Conservation (phyloP, 2,329 filamentous ascomycete genomes). For the Calonectria pseudoturangicola region DNA sequence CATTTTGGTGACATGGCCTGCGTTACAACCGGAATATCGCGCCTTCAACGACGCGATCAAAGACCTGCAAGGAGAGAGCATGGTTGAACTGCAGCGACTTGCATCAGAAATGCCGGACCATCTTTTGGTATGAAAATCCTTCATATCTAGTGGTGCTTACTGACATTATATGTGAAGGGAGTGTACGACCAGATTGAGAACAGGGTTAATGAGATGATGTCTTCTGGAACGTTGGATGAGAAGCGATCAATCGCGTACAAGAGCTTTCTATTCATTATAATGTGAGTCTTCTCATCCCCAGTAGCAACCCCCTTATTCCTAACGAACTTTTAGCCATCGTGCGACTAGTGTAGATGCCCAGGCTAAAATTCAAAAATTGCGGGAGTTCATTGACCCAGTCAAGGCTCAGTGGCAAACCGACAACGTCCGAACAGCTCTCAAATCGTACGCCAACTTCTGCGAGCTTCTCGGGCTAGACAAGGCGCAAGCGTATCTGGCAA, state of each 20-base stretch:
- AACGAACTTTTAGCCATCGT: constrained; percentile 77
- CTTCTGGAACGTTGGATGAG: constrained; percentile 83
- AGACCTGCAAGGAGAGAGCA: constrained; percentile 88
- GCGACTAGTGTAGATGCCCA: constrained; percentile 82
- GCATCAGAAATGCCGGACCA: constrained; percentile 94
- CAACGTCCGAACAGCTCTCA: constrained; percentile 80
- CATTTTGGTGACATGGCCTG: constrained; percentile 88
- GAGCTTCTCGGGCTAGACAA: constrained; percentile 85
- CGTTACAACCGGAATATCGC: constrained; percentile 80
- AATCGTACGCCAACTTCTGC: constrained; percentile 87
- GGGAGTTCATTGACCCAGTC: constrained; percentile 88
- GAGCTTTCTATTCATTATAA: constrained; percentile 94
- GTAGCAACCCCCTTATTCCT: constrained; percentile 30
- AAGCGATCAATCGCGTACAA: constrained; percentile 90
- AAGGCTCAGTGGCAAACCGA: constrained; percentile 86
- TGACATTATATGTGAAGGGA: constrained; percentile 65
- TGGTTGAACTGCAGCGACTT: constrained; percentile 90
- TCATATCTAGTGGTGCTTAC: neutral
- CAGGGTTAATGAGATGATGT: constrained; percentile 87
- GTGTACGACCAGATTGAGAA: constrained; percentile 92
- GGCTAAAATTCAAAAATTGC: constrained; percentile 82
- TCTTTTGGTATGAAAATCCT: constrained; percentile 76
- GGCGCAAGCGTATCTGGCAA: constrained; percentile 86
- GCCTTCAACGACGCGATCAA: constrained; percentile 92
- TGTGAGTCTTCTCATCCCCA: constrained; percentile 68